Evolutionary conservation across 2,329 filamentous ascomycete species (phyloP).

Genomic region (Aureobasidium sp.): DNA sequence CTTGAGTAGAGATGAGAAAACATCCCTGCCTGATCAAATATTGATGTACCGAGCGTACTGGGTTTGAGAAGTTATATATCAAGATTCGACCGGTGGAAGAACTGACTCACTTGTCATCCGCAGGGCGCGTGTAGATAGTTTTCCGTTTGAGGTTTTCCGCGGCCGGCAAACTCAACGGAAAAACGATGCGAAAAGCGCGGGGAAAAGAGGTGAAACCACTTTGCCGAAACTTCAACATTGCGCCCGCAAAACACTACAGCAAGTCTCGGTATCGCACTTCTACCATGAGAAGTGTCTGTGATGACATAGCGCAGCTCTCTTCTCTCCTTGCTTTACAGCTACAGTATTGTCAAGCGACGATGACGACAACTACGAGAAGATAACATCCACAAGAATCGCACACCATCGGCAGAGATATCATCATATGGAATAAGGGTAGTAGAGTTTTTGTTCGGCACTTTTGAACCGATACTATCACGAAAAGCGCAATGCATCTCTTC

Average conservation of each 20-base stretch:
- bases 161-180: not conserved
- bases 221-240: not conserved
- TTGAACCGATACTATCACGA: not conserved
- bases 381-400: not conserved
- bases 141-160: not conserved
- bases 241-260: not conserved
- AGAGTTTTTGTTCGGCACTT: not conserved
- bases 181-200: not conserved
- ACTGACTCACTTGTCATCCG: not conserved
- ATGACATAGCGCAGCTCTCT: too few species aligned
- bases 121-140: not conserved
- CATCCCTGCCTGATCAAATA: not conserved
- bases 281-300: too few species aligned
- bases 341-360: too few species aligned
- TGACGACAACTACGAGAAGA: not conserved
- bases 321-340: too few species aligned
- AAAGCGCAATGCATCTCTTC: conserved; percentile 11
- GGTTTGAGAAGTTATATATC: not conserved
- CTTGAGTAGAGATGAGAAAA: not conserved
- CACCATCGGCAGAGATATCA: not conserved
- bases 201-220: not conserved
- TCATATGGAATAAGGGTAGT: not conserved
- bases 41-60: not conserved
- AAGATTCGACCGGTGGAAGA: not conserved
- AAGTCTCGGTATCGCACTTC: too few species aligned